A percentile compares a stretch with the other conserved stretches of the same genome.
phyloP scores from a whole-genome alignment of 2,329 filamentous ascomycete genomes.

The Cadophora malorum region DNA sequence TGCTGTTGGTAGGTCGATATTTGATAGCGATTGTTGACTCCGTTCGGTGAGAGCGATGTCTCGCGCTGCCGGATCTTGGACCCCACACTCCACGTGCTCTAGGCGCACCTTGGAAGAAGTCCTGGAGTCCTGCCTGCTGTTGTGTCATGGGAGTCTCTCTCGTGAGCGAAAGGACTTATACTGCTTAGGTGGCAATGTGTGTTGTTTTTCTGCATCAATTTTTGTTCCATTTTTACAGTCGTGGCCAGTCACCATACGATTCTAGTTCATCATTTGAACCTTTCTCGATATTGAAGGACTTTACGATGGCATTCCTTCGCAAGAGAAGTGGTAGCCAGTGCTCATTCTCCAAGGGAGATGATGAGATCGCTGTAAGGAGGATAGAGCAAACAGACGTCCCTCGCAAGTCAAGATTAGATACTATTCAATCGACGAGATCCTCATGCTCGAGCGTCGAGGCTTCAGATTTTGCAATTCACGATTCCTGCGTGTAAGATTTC shows the following conservation, averaged over 20 bases:
- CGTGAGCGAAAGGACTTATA: slow-evolving; percentile 32
- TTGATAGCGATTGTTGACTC: slow-evolving; percentile 18
- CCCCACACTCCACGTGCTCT: slow-evolving; percentile 26
- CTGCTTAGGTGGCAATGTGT: slow-evolving; percentile 35
- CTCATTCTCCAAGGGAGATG: slow-evolving; percentile 36
- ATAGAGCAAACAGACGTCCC: slow-evolving; percentile 22
- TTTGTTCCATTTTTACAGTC: slow-evolving; percentile 20
- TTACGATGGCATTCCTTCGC: slow-evolving; percentile 37
- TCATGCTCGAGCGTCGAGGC: slow-evolving; percentile 28
- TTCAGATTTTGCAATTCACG: slow-evolving; percentile 36
- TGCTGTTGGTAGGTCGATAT: slow-evolving; percentile 4
- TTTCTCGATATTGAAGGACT: slow-evolving; percentile 21
- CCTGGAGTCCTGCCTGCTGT: slow-evolving; percentile 34
- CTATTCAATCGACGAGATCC: slow-evolving; percentile 30
- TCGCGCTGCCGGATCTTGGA: slow-evolving; percentile 18
- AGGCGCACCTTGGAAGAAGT: slow-evolving; percentile 30
- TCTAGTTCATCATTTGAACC: slow-evolving; percentile 6
- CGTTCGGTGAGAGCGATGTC: slow-evolving; percentile 28
- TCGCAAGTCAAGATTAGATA: slow-evolving; percentile 25
- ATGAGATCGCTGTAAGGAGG: slow-evolving; percentile 35
- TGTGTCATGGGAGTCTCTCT: slow-evolving; percentile 19
- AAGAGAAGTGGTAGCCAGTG: slow-evolving; percentile 39
- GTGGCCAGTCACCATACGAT: slow-evolving; percentile 26
- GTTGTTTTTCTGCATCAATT: slow-evolving; percentile 23
- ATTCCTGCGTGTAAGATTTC: slow-evolving; percentile 41